Evolutionary conservation across 1,284 basidiomycete species (phyloP), one percentile per base, ranked within the genome.

Genomic region (Cryptococcus sp.): DNA sequence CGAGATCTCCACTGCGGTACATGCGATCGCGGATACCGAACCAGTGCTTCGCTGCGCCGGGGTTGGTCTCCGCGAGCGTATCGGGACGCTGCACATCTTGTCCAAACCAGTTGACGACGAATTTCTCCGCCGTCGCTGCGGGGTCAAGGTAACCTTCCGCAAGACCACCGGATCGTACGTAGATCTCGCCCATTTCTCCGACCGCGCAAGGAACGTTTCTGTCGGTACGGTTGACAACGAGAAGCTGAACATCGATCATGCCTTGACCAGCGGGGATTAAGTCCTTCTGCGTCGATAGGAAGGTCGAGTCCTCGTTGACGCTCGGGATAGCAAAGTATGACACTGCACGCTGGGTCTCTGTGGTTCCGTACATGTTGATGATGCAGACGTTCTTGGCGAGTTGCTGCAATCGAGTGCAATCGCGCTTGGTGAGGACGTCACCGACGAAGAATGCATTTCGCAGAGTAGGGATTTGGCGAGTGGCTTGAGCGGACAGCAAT

Each of bases 291-390:
- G 88, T 93, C 38, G 88, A 86, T 46, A 99, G 84, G 84, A 97
- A 99, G 3, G 92, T 93, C 5, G 88, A 84, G 72, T 97, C 92
- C 58, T 85, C 83, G 40, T 87, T 86, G 22, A 97, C 85, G 51
- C 89, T 85, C 2, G 95, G 94, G 66, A 99, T 93, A 40, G 88
- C 85, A 78, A 96, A 98, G 81, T 99, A 99, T 41, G 93, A 97
- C 13, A 99, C 96, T 0, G 96, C 96, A 51, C 96, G 89, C 78
- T 99, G 96, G 4, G 96, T 99, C 80, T 99, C 96, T 23, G 96
- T 99, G 10, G 96, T 99, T 23, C 96, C 96, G 78, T 98, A 99
- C 96, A 99, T 99, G 83, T 99, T 99, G 80, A 99, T 89, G 78
- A 99, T 96, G 50, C 86, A 83, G 15, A 95, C 93, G 70, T 99